Percentiles rank a stretch among this genome's conserved stretches.
Conservation (phyloP, 306 rosid genomes). For the Bauhinia variegata region DNA sequence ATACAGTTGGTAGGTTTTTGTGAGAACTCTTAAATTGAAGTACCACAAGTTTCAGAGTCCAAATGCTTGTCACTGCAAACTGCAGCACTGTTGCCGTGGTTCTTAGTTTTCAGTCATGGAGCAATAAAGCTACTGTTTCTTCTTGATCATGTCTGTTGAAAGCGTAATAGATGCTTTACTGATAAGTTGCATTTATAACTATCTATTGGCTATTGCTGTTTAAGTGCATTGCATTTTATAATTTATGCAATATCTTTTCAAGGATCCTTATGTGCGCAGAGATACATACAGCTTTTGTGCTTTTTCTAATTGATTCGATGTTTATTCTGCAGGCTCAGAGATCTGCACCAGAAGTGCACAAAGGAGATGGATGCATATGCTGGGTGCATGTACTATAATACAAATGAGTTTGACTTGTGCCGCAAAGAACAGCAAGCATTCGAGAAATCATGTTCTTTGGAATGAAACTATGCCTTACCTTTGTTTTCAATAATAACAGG, state of each 20-base stretch:
- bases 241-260: not conserved
- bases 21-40: conserved; percentile 10
- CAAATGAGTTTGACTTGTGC: conserved; percentile 91
- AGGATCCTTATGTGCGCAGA: not conserved
- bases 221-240: conserved; percentile 13
- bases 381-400: conserved; percentile 94
- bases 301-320: conserved; percentile 14
- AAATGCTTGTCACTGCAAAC: not conserved
- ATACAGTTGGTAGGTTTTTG: too few relatives aligned
- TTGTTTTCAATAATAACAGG: conserved; percentile 52
- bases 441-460: conserved; percentile 78
- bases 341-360: conserved; percentile 87
- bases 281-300: not conserved
- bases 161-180: conserved; percentile 13
- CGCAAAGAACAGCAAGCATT: conserved; percentile 92
- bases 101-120: conserved; percentile 2
- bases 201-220: not conserved
- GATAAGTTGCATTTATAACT: not conserved
- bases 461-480: conserved; percentile 48
- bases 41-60: conserved; percentile 8
- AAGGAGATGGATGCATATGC: conserved; percentile 89
- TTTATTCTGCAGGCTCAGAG: conserved; percentile 74
- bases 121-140: not conserved
- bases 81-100: not conserved
- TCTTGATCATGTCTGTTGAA: conserved; percentile 1